phyloP scores from a whole-genome alignment of 805 yeast genomes.

The Ogataea minuta region DNA sequence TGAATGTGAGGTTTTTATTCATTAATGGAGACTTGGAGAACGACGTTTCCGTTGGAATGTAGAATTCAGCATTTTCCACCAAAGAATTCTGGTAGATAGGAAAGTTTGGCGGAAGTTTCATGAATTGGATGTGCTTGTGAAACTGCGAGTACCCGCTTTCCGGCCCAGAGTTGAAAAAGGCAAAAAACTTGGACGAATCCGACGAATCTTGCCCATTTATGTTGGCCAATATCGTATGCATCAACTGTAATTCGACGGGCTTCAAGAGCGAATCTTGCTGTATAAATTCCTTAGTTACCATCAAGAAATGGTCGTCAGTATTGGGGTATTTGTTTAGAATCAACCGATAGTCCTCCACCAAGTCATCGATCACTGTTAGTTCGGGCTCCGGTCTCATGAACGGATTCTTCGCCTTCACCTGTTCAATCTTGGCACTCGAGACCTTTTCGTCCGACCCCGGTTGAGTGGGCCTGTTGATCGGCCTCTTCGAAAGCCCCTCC shows the following conservation, averaged over 20 bases:
- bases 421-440: slow-evolving; percentile 32
- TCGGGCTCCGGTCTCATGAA: slow-evolving; percentile 79
- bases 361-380: slow-evolving; percentile 55
- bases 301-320: slow-evolving; percentile 70
- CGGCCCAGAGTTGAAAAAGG: slow-evolving; percentile 87
- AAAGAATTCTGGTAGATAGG: slow-evolving; percentile 54
- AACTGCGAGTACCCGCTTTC: slow-evolving; percentile 92
- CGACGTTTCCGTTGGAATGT: slow-evolving; percentile 48
- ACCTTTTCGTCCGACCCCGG: slow-evolving; percentile 37
- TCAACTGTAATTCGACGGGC: slow-evolving; percentile 64
- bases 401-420: slow-evolving; percentile 53
- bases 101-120: slow-evolving; percentile 63
- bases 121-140: slow-evolving; percentile 88
- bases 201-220: slow-evolving; percentile 43
- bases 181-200: slow-evolving; percentile 54
- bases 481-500: slow-evolving; percentile 33
- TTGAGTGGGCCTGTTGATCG: slow-evolving; percentile 35
- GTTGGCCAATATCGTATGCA: slow-evolving; percentile 51
- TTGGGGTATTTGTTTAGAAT: slow-evolving; percentile 88
- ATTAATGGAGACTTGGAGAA: slow-evolving; percentile 54
- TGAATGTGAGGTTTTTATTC: slow-evolving; percentile 64
- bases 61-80: slow-evolving; percentile 45
- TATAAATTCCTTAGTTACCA: slow-evolving; percentile 72
- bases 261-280: slow-evolving; percentile 70
- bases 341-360: slow-evolving; percentile 54